Percentiles rank a stretch among this genome's conserved stretches.
These are phyloP conservation scores for Fraxinus velutina DNA, from an alignment of 305 asterid species.

Conservation along the genomic window DNA sequence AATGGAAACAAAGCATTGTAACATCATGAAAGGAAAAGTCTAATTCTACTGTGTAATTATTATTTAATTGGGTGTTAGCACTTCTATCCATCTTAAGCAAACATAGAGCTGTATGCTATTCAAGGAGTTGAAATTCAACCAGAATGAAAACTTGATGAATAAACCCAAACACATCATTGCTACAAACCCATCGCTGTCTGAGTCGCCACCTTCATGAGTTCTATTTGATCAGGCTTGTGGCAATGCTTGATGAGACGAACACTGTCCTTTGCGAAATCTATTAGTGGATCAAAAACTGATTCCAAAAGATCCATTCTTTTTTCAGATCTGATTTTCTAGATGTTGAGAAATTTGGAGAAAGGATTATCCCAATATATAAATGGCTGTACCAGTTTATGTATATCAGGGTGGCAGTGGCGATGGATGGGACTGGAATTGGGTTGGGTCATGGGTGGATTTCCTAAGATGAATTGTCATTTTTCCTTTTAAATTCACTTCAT, in stretches of 20 bases:
- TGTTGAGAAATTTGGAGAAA: background rate
- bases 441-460: background rate
- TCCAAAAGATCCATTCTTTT: conserved; percentile 63
- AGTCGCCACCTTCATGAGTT: conserved; percentile 65
- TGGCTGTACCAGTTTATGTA: background rate
- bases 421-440: background rate
- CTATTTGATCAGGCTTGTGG: conserved; percentile 90
- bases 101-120: background rate
- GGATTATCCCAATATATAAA: background rate
- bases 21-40: background rate
- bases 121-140: background rate
- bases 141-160: conserved; percentile 62
- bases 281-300: conserved; percentile 76
- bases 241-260: conserved; percentile 82
- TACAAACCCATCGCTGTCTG: conserved; percentile 71
- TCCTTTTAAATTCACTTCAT: background rate
- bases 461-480: background rate
- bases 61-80: background rate
- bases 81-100: background rate
- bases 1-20: background rate
- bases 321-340: conserved; percentile 26
- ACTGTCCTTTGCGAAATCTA: conserved; percentile 80
- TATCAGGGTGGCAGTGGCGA: background rate
- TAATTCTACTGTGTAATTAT: background rate
- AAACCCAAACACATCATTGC: conserved; percentile 72